phyloP scores from a whole-genome alignment of 176 grass and related monocot species.

The Aegilops umbellulata region DNA sequence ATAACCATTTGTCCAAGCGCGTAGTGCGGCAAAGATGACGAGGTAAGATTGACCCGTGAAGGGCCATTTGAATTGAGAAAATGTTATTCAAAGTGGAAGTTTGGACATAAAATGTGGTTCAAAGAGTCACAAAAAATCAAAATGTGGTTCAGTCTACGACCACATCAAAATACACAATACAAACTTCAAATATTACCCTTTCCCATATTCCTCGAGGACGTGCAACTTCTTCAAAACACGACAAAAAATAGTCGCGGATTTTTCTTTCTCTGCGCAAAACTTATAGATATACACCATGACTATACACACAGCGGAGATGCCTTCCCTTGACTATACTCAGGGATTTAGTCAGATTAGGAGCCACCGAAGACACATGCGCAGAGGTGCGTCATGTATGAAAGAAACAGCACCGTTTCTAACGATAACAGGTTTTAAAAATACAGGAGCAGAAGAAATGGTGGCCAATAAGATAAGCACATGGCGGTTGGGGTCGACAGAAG shows the following conservation, averaged over 20 bases:
- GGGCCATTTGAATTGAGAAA: not conserved
- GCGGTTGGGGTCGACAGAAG: slow-evolving; percentile 41
- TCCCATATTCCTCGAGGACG: not conserved
- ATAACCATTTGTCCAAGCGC: no score
- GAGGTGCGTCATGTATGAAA: not conserved
- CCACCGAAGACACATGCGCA: not conserved
- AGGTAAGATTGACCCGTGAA: no score
- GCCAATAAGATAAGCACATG: slow-evolving; percentile 26
- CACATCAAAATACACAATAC: not conserved
- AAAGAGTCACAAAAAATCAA: no score
- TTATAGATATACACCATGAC: not conserved
- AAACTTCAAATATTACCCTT: not conserved
- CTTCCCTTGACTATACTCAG: not conserved
- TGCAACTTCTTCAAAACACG: not conserved
- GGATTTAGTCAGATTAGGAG: not conserved
- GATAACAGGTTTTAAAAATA: slow-evolving; percentile 9
- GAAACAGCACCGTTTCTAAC: slow-evolving; percentile 2
- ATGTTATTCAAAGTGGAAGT: not conserved
- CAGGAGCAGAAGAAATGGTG: not conserved
- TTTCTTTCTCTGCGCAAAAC: not conserved
- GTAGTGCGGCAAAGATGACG: no score
- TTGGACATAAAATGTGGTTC: not conserved
- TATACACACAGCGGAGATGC: no score
- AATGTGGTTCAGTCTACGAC: no score
- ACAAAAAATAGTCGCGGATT: not conserved